phyloP scores from a whole-genome alignment of 83 land plant genomes.

The Thuja plicata region DNA sequence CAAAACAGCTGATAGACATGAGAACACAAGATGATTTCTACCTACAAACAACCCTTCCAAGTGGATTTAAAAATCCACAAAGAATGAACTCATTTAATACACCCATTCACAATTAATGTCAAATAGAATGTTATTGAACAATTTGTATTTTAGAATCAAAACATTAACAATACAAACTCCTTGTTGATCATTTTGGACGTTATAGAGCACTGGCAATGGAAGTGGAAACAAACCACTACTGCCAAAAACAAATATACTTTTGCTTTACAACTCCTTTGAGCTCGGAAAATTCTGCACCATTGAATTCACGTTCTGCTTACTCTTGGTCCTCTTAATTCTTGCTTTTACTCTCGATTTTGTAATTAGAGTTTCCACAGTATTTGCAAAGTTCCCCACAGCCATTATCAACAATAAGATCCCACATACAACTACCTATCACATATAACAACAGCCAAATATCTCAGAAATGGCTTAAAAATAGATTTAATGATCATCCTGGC shows the following conservation, averaged over 20 bases:
- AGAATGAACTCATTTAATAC: not conserved
- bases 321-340: constrained; percentile 58
- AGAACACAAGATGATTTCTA: not conserved
- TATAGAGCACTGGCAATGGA: not conserved
- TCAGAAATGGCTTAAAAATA: not conserved
- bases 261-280: not conserved
- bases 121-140: not conserved
- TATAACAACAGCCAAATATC: constrained; percentile 9
- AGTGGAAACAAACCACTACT: not conserved
- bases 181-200: not conserved
- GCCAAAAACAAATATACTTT: not conserved
- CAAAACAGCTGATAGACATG: not conserved
- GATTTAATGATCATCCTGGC: not conserved
- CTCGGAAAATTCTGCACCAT: not conserved
- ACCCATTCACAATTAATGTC: not conserved
- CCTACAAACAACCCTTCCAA: not conserved
- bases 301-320: constrained; percentile 36
- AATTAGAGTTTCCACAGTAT: constrained; percentile 69
- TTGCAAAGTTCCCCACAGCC: constrained; percentile 71
- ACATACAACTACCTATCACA: constrained; percentile 54
- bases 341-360: constrained; percentile 62
- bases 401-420: constrained; percentile 62
- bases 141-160: not conserved
- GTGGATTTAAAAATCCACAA: not conserved
- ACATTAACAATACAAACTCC: not conserved